Percentiles rank a stretch among this genome's conserved stretches.
phyloP scores from a whole-genome alignment of 2,329 filamentous ascomycete species.

The Neonectria faginata region DNA sequence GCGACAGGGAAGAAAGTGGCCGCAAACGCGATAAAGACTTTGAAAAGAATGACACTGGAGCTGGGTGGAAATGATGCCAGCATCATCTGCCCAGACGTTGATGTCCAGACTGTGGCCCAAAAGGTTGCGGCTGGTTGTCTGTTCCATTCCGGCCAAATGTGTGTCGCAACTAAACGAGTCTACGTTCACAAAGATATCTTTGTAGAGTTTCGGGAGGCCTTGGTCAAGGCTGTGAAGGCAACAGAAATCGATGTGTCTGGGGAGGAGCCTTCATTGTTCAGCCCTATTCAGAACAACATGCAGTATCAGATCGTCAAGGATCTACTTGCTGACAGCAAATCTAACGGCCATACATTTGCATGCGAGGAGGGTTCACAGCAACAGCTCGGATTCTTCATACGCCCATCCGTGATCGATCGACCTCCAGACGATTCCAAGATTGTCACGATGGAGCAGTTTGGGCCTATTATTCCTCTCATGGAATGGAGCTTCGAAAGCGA shows the following conservation, averaged over 20 bases:
- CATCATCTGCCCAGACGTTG: slow-evolving; percentile 67
- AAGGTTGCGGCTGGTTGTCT: slow-evolving; percentile 60
- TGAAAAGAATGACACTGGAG: slow-evolving; percentile 72
- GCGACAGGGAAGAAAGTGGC: slow-evolving; percentile 71
- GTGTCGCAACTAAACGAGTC: slow-evolving; percentile 59
- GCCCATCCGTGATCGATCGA: slow-evolving; percentile 69
- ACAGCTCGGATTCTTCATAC: slow-evolving; percentile 65
- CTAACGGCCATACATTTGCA: slow-evolving; percentile 50
- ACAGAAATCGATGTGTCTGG: slow-evolving; percentile 48
- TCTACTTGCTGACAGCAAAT: slow-evolving; percentile 62
- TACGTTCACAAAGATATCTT: slow-evolving; percentile 71
- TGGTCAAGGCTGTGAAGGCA: slow-evolving; percentile 40
- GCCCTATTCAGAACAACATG: slow-evolving; percentile 72
- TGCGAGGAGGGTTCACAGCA: neutral
- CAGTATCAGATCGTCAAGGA: slow-evolving; percentile 65
- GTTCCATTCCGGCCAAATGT: slow-evolving; percentile 62
- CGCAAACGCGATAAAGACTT: slow-evolving; percentile 61
- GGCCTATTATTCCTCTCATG: slow-evolving; percentile 70
- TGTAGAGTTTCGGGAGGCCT: slow-evolving; percentile 60
- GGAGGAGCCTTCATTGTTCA: slow-evolving; percentile 37
- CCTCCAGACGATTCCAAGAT: slow-evolving; percentile 66
- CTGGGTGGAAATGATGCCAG: slow-evolving; percentile 69
- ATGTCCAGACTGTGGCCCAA: slow-evolving; percentile 51
- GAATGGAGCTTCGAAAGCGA: slow-evolving; percentile 71
- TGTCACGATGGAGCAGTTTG: slow-evolving; percentile 63